phyloP scores from a whole-genome alignment of 2,329 filamentous ascomycete genomes.

The Penicillium corylophilum region DNA sequence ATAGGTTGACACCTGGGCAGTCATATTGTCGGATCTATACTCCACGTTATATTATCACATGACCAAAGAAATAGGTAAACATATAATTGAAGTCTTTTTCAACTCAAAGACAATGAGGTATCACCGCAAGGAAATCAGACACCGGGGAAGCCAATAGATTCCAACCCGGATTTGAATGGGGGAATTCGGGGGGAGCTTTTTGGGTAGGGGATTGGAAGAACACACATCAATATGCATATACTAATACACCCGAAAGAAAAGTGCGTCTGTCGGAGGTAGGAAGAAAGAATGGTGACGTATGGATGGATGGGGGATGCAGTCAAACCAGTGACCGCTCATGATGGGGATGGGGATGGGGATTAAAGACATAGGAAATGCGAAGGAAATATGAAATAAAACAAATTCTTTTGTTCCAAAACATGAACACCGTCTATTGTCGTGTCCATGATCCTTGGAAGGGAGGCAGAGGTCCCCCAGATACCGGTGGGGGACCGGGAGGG shows the following conservation, averaged over 20 bases:
- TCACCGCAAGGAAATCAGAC: conserved; percentile 14
- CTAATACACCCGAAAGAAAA: conserved; percentile 13
- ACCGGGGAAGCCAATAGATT: conserved; percentile 1
- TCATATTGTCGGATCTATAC: not conserved
- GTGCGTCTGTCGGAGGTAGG: not conserved
- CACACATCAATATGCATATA: conserved; percentile 7
- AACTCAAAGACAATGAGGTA: conserved; percentile 18
- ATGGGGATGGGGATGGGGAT: not conserved
- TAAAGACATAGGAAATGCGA: conserved; percentile 8
- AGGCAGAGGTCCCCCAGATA: conserved; percentile 19
- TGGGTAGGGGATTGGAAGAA: conserved; percentile 1
- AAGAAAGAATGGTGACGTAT: not conserved
- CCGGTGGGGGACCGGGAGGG: conserved; percentile 11
- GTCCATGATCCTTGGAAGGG: conserved; percentile 24
- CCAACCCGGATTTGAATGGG: not conserved
- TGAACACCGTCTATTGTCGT: conserved; percentile 6
- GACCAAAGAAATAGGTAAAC: not conserved
- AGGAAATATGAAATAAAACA: conserved; percentile 13
- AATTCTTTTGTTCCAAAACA: not conserved
- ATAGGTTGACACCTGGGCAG: not conserved
- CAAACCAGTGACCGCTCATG: conserved; percentile 19
- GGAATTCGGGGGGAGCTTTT: not conserved
- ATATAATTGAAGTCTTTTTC: not conserved
- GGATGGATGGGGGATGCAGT: not conserved
- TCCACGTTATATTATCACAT: not conserved